These are phyloP conservation scores for Alternaria sp. DNA, from an alignment of 2,329 filamentous ascomycete genomes.

Conservation along the genomic window DNA sequence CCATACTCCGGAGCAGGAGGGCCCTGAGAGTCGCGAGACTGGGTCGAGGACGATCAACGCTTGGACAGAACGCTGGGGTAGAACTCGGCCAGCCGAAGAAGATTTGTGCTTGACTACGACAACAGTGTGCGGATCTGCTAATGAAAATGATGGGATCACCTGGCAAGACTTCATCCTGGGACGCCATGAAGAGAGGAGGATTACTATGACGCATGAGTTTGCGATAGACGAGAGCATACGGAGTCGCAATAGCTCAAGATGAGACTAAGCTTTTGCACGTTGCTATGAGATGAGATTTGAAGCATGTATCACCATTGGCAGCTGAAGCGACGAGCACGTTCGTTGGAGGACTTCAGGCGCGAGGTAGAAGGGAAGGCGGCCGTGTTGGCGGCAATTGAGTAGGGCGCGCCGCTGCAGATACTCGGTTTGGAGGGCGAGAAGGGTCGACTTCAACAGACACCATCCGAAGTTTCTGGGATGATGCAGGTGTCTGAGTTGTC, in stretches of 20 bases:
- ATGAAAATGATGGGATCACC: background rate
- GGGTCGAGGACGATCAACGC: background rate
- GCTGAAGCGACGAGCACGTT: background rate
- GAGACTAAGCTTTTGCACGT: background rate
- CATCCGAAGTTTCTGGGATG: background rate
- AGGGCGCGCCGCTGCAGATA: background rate
- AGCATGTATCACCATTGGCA: background rate
- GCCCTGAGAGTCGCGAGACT: background rate
- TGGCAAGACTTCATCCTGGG: background rate
- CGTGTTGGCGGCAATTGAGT: background rate
- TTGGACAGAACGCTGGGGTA: background rate
- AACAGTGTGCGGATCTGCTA: conserved; percentile 9
- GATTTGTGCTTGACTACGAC: background rate
- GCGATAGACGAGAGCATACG: background rate
- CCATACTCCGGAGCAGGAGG: background rate
- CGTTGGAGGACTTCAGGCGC: background rate
- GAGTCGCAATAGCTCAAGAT: background rate
- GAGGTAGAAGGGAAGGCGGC: background rate
- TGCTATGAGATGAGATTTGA: background rate
- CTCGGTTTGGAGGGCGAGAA: background rate
- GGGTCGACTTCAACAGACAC: background rate
- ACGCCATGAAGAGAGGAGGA: background rate
- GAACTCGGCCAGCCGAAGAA: background rate
- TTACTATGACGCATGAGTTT: background rate
- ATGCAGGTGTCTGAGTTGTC: background rate